phyloP scores from a whole-genome alignment of 1,284 basidiomycete genomes.

The Gomphus sp. region DNA sequence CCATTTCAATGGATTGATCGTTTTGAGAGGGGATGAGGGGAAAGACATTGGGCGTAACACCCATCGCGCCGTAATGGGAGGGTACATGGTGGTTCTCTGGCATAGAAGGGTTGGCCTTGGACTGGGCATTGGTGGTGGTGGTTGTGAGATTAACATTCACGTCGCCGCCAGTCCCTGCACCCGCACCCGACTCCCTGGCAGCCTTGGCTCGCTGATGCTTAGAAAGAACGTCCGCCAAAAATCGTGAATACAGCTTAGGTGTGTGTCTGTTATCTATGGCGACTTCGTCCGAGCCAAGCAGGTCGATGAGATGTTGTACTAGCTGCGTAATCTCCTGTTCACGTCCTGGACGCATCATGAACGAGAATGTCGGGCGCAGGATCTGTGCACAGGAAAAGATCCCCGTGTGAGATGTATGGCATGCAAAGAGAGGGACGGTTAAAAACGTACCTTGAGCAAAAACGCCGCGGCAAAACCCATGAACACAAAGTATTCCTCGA shows the following conservation, averaged over 20 bases:
- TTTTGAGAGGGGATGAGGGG: not conserved
- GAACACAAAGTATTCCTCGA: constrained; percentile 33
- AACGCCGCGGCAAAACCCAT: constrained; percentile 55
- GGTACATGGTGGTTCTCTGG: not conserved
- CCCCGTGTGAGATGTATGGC: constrained; percentile 10
- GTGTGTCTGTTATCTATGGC: constrained; percentile 41
- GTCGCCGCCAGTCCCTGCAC: not conserved
- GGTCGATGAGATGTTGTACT: constrained; percentile 34
- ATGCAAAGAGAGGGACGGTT: not conserved
- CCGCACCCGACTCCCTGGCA: not conserved
- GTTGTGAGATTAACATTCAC: not conserved
- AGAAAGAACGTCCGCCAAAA: constrained; percentile 36
- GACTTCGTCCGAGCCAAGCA: constrained; percentile 37
- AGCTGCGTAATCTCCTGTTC: constrained; percentile 31
- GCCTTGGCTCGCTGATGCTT: constrained; percentile 15
- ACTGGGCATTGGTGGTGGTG: not conserved
- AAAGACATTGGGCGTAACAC: not conserved
- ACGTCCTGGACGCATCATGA: constrained; percentile 29
- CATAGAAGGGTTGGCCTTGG: not conserved
- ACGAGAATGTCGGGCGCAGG: constrained; percentile 37
- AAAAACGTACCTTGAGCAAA: constrained; percentile 38
- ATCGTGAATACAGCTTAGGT: constrained; percentile 42
- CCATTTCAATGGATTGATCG: not conserved
- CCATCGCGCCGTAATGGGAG: not conserved
- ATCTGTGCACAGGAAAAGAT: constrained; percentile 25